Conservation (phyloP, 768 basidiomycete genomes). For the Pisolithus tinctorius region DNA sequence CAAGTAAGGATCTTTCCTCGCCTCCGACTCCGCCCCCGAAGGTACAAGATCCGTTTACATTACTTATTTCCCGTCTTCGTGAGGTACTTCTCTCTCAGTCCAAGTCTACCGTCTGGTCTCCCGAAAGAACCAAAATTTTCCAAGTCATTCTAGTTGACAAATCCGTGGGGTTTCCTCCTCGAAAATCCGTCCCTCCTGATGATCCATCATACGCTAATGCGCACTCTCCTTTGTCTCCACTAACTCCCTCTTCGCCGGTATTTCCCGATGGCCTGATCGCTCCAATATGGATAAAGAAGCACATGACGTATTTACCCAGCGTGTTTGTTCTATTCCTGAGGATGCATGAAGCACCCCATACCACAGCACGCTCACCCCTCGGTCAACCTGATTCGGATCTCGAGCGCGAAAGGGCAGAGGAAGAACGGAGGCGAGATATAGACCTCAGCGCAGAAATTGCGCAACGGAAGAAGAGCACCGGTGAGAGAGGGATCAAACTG, state of each 20-base stretch:
- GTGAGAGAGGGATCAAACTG: slow-evolving; percentile 86
- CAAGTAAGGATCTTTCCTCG: slow-evolving; percentile 14
- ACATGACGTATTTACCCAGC: slow-evolving; percentile 83
- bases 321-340: slow-evolving; percentile 91
- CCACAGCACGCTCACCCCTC: slow-evolving; percentile 44
- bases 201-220: slow-evolving; percentile 49
- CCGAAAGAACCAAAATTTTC: slow-evolving; percentile 68
- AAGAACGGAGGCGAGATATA: slow-evolving; percentile 66
- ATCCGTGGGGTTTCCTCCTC: slow-evolving; percentile 78
- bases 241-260: slow-evolving; percentile 82
- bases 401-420: slow-evolving; percentile 52
- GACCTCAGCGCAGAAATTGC: slow-evolving; percentile 79
- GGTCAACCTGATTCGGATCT: slow-evolving; percentile 47
- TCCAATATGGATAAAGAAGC: slow-evolving; percentile 97
- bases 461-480: slow-evolving; percentile 67
- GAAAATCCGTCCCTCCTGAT: slow-evolving; percentile 60
- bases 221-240: slow-evolving; percentile 91
- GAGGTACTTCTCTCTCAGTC: slow-evolving; percentile 61
- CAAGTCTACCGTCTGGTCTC: slow-evolving; percentile 64
- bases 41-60: slow-evolving; percentile 52
- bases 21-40: slow-evolving; percentile 23
- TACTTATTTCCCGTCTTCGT: slow-evolving; percentile 56
- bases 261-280: slow-evolving; percentile 95
- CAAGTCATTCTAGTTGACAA: slow-evolving; percentile 83
- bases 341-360: slow-evolving; percentile 59